A percentile compares a stretch with the other conserved stretches of the same genome.
Conservation (phyloP, 768 basidiomycete genomes). For the Fomitopsis serialis region DNA sequence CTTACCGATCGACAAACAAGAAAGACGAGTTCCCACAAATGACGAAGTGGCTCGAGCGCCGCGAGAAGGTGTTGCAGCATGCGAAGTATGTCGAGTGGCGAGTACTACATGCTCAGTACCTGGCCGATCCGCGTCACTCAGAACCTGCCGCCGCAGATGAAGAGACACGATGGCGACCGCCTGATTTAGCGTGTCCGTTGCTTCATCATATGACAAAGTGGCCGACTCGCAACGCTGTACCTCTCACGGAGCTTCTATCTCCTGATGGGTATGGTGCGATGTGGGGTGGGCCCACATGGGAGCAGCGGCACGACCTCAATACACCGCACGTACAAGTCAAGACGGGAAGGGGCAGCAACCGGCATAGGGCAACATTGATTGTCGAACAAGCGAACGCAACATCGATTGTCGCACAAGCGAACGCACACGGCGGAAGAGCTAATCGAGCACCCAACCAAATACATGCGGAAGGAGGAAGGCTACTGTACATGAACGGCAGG, state of each 20-base stretch:
- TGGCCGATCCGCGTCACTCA: not conserved
- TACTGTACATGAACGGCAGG: too few relatives aligned
- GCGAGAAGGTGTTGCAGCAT: constrained; percentile 9
- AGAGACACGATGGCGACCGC: not conserved
- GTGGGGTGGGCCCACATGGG: too few relatives aligned
- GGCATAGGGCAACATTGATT: too few relatives aligned
- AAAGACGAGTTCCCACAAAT: constrained; percentile 14
- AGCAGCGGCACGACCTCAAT: too few relatives aligned
- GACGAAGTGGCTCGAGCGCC: constrained; percentile 10
- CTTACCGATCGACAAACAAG: constrained; percentile 11
- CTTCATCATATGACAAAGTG: not conserved
- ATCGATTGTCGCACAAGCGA: too few relatives aligned
- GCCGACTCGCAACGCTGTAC: not conserved
- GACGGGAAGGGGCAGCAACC: too few relatives aligned
- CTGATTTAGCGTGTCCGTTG: not conserved
- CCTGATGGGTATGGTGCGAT: not conserved
- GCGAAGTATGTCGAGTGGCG: constrained; percentile 8
- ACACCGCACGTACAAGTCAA: too few relatives aligned
- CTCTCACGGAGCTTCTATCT: not conserved
- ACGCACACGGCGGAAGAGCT: too few relatives aligned
- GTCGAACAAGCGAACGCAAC: too few relatives aligned
- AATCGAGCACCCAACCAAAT: too few relatives aligned
- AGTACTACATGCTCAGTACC: not conserved
- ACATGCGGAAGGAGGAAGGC: too few relatives aligned
- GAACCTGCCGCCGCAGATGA: not conserved